A percentile compares a stretch with the other conserved stretches of the same genome.
Conservation (phyloP, 148 eudicot genomes). For the Tetragonia tetragonoides region DNA sequence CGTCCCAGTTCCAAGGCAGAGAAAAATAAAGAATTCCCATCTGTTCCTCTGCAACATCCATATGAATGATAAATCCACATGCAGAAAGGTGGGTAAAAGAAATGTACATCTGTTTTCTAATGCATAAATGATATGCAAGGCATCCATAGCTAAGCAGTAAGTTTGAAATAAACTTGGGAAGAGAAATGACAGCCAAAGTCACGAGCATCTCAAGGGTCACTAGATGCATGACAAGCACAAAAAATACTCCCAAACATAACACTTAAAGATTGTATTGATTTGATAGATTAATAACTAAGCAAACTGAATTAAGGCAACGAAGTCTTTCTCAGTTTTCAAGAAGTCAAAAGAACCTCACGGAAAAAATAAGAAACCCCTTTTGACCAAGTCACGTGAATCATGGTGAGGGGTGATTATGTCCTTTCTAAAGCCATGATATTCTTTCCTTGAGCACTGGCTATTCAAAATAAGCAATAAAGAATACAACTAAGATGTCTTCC, state of each 20-base stretch:
- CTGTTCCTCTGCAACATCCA: constrained; percentile 75
- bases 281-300: no score
- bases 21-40: constrained; percentile 83
- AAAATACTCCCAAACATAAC: not conserved
- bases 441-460: no score
- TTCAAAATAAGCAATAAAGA: no score
- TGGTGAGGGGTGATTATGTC: no score
- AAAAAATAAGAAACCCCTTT: no score
- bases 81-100: constrained; percentile 8
- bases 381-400: no score
- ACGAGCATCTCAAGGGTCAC: not conserved
- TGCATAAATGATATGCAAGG: not conserved
- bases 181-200: not conserved
- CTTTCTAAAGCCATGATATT: no score
- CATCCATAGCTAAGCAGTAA: not conserved
- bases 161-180: not conserved
- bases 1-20: constrained; percentile 57
- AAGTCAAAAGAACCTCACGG: no score
- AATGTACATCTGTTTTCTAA: not conserved
- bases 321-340: no score
- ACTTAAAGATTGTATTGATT: no score
- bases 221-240: not conserved
- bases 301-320: no score
- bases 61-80: constrained; percentile 14
- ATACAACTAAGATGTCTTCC: no score